Evolutionary conservation across 176 grass and related monocot species (phyloP), one percentile per base, ranked within the genome.

Genomic region (Phoenix roebelenii): DNA sequence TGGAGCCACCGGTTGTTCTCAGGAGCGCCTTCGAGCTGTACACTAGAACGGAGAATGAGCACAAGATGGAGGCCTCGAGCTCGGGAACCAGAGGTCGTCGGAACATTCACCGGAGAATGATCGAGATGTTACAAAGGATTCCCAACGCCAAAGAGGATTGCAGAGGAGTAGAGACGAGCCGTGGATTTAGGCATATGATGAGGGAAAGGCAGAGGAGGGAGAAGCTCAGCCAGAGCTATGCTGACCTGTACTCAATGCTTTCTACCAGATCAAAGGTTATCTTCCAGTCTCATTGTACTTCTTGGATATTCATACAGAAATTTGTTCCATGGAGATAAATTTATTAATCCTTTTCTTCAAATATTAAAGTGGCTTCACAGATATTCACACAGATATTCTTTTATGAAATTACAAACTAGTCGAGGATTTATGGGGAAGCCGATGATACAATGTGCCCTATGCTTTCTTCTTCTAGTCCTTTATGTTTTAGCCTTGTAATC

Each of bases 201-300:
- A 82, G 93, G 24, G 93, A 97, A 81, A 78, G 93, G 39, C 84
- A 85, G 73, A 74, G 93, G 55, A 85, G 93, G 3, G 87, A 97
- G 87, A 97, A 84, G 64, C 79, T 97, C 59, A 98, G 93, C 76
- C 84, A 98, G 76, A 98, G 79, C 78, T 98, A 98, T 74, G 81
- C 84, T 3, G 87, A 98, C 66, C 76, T 98, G 16, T 62, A 92
- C 68, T 65, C 75, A 32, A 67, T 89, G 30, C 66, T 98, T n/a
- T 79, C 84, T 22, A 64, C 79, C 1, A 72, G 93, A 28, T 89
- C 90, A n/a, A 86, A 80, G 82, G 86, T 90, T 39, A 3, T 50
- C 62, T 57, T 22, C 32, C 32, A 35, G 9, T 35, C 7, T 10
- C 32, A 35, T 35, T 35, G 9, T 14, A 44, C 35, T 44, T 44